phyloP scores from a whole-genome alignment of 495 filamentous ascomycete genomes.

The Entonaema liquescens region DNA sequence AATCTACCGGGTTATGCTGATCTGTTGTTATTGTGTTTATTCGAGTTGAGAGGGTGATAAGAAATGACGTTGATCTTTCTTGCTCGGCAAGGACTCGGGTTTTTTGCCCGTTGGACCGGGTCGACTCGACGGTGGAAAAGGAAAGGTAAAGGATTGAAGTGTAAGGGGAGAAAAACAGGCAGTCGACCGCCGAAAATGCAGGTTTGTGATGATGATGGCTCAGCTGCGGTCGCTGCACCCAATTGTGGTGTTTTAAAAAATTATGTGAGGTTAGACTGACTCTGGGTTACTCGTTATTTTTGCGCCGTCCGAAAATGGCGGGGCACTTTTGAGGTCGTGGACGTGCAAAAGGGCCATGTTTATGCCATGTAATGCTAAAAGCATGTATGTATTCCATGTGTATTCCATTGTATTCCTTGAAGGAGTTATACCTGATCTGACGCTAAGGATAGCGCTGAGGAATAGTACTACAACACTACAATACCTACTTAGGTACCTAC shows the following conservation, averaged over 20 bases:
- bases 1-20: conserved; percentile 3
- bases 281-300: conserved; percentile 40
- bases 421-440: background rate
- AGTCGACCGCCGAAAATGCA: conserved; percentile 24
- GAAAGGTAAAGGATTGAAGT: background rate
- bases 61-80: conserved; percentile 26
- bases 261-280: conserved; percentile 37
- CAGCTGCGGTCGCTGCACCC: conserved; percentile 35
- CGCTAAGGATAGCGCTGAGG: background rate
- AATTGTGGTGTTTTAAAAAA: conserved; percentile 40
- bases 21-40: conserved; percentile 10
- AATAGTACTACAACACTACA: background rate
- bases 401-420: background rate
- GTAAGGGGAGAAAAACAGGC: conserved; percentile 1
- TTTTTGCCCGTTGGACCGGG: conserved; percentile 30
- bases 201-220: conserved; percentile 37
- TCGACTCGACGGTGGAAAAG: conserved; percentile 23
- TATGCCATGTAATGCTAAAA: background rate
- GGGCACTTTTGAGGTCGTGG: conserved; percentile 28
- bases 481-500: background rate
- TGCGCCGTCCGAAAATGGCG: conserved; percentile 41
- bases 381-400: background rate
- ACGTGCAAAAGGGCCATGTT: background rate
- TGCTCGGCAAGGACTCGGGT: conserved; percentile 25
- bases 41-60: conserved; percentile 4